Conservation (phyloP, 2,329 filamentous ascomycete genomes). For the Aureobasidium subglaciale region DNA sequence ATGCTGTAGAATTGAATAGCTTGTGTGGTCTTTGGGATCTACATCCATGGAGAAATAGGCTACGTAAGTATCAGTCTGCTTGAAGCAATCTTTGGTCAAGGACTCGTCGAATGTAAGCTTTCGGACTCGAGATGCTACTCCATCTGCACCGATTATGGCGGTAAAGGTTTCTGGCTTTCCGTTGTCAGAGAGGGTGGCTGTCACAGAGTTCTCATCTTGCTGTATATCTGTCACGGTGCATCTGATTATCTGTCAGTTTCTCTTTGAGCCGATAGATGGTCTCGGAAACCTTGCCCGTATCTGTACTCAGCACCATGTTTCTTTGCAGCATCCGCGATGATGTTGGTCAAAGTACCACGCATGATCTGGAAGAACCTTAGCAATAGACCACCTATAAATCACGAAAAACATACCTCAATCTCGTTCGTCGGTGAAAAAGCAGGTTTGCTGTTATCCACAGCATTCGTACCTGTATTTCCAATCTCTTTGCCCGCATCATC, state of each 20-base stretch:
- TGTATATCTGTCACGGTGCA: conserved; percentile 16
- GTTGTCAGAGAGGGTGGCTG: not conserved
- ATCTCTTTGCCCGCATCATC: conserved; percentile 22
- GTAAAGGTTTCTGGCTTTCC: conserved; percentile 17
- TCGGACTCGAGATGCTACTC: conserved; percentile 23
- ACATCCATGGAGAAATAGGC: conserved; percentile 26
- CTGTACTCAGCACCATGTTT: not conserved
- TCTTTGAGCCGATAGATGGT: not conserved
- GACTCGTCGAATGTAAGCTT: conserved; percentile 21
- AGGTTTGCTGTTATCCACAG: not conserved
- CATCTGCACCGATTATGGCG: conserved; percentile 26
- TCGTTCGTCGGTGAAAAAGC: not conserved
- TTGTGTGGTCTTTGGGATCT: not conserved
- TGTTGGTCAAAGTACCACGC: conserved; percentile 43
- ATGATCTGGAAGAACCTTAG: conserved; percentile 42
- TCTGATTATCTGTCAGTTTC: not conserved
- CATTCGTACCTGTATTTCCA: not conserved
- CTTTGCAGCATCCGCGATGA: conserved; percentile 35
- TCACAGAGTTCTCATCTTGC: not conserved
- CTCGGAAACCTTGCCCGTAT: not conserved
- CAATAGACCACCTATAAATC: no score
- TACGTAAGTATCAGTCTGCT: conserved; percentile 18
- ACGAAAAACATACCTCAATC: conserved; percentile 11
- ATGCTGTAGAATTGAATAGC: conserved; percentile 18
- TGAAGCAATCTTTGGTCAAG: conserved; percentile 16